Base-by-base conservation (phyloP, 2,329 filamentous ascomycete genomes). In the Nemania sp. region DNA sequence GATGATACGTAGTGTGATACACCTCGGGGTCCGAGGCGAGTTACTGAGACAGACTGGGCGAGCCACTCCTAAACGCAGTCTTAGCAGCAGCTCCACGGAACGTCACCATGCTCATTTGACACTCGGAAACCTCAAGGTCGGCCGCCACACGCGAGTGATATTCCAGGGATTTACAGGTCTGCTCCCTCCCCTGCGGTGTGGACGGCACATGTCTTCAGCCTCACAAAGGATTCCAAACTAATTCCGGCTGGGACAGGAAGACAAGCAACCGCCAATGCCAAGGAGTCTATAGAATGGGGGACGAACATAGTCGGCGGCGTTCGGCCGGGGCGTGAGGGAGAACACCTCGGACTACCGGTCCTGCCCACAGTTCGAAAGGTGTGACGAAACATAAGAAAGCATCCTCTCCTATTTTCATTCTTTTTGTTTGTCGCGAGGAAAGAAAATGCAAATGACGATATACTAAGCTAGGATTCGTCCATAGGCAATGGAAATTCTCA, bases 271-370 rank as follows among this genome's bases (percentile, higher is more conserved):
- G 84, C 85, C 67, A 92, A 94, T 75, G 90, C 90, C 34, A 84
- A 85, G 73, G 89, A 92, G 72, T 91, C 89, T 12, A 77, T 93
- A 60, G 85, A 81, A 74, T 94, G 89, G 83, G 90, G 90, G 12
- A 93, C 90, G 40, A 89, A 91, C 39, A 87, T 94, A 60, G 89
- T 94, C 0, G 90, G 90, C 32, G 90, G 90, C 25, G 89, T 92
- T 17, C 91, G 86, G 54, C 90, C 90, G 0, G 87, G 86, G 3
- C 85, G 87, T 50, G 83, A 85, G 59, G 87, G 87, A 49, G 85
- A 90, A 70, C 90, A 93, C 77, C 77, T 93, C 18, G 89, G 88
- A 2, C 78, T 91, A 37, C 90, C 90, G 1, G 81, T 93, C 1
- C 78, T 92, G 18, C 87, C 89, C 1, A 87, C 83, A 45, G 87